phyloP scores from a whole-genome alignment of 129 eudicot species.

The Lonicera japonica region DNA sequence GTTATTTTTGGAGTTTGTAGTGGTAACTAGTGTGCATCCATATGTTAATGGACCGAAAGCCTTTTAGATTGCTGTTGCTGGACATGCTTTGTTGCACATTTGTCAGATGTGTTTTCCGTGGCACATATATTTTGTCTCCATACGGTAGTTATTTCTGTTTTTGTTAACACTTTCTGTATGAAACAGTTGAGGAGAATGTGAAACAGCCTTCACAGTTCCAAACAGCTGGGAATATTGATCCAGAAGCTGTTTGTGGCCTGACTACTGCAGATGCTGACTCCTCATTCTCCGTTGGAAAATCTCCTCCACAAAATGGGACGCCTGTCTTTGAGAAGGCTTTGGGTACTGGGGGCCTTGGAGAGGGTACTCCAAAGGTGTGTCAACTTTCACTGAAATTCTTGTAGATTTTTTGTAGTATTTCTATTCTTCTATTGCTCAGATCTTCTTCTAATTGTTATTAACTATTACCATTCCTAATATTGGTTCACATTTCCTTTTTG shows the following conservation, averaged over 20 bases:
- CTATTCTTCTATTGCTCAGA: not conserved
- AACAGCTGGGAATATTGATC: conserved; percentile 26
- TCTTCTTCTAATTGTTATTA: not conserved
- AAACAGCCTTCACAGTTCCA: conserved; percentile 31
- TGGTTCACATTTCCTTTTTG: not conserved
- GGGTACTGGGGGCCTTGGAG: conserved; percentile 76
- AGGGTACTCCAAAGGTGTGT: conserved; percentile 88
- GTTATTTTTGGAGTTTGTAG: too few species aligned
- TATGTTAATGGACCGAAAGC: too few species aligned
- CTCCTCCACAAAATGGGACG: conserved; percentile 50
- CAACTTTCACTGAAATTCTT: not conserved
- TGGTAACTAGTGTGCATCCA: too few species aligned
- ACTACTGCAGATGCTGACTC: conserved; percentile 40
- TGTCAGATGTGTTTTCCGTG: too few species aligned
- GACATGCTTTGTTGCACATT: too few species aligned
- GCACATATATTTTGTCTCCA: not conserved
- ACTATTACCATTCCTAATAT: not conserved
- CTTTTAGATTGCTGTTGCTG: too few species aligned
- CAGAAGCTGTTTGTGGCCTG: conserved; percentile 28
- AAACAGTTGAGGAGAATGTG: conserved; percentile 28
- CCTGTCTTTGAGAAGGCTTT: conserved; percentile 32
- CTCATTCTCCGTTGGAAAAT: conserved; percentile 56
- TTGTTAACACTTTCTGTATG: conserved; percentile 7
- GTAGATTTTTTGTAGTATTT: not conserved
- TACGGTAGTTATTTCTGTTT: not conserved